Base-by-base conservation (phyloP, 495 filamentous ascomycete species). In the Extremus antarcticus region DNA sequence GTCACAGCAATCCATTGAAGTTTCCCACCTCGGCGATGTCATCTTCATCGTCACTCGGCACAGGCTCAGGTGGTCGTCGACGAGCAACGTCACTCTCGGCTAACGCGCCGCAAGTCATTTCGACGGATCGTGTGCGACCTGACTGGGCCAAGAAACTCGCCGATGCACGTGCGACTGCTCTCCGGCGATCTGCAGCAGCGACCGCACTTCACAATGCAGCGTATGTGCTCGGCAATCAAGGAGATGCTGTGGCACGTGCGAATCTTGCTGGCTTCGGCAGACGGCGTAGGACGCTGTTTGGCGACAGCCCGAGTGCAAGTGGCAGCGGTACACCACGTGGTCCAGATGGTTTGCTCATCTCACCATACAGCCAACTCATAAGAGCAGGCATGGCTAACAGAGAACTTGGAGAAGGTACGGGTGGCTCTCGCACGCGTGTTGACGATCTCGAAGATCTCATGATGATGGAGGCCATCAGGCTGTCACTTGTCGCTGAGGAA, bases 401-500 rank as follows among this genome's bases (percentile, higher is more conserved):
- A 9, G 76, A 76, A 61, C 76, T 74, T 48, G 63, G 66, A 8
- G 76, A 76, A 60, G 68, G 65, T 3, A 55, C 68, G 19, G 68
- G 64, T 3, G 74, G 74, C 53, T 48, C 87, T 49, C 73, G 83
- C 48, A 81, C 65, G 50, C 75, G 88, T 45, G 76, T 92, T 51
- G 88, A 94, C 43, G 91, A 96, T 62, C 72, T 97, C 11, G 92
- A 98, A 65, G 91, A 95, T 47, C 87, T 97, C 75, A 98, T 98
- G 92, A 87, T 96, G 78, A 86, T 90, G 76, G 92, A 97, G 66
- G 92, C 92, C 1, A 91, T 98, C 51, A 75, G 92, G 25, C 69
- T 95, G 46, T 94, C 88, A 48, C 73, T 97, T 23, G 90, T 85
- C 8, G 85, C 85, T 25, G 92, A 98, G 63, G 92, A 98, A 62